Base-by-base conservation (phyloP, 768 basidiomycete genomes). In the Botryobasidium botryosum region DNA sequence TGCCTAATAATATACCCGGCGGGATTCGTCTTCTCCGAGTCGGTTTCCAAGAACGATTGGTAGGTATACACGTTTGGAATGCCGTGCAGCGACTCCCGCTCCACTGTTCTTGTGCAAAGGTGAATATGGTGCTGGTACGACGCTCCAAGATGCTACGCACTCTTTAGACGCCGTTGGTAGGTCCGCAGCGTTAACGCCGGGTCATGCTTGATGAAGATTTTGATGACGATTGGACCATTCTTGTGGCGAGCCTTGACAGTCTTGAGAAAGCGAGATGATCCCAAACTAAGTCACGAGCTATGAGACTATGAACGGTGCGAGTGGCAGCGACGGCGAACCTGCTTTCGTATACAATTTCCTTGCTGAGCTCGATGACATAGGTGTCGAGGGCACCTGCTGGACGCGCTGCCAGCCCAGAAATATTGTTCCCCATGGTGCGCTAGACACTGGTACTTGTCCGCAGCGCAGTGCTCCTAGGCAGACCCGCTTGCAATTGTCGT, bases 1-100 rank as follows among this genome's bases (percentile, higher is more conserved):
- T 97, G 92, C 18, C 92, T 70, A 44, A 97, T 75, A 25, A 96
- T 73, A 61, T 91, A 97, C 1, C 88, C 94, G 5, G 91, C 94
- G 57, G 83, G 85, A n/a, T n/a, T n/a, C n/a, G n/a, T n/a, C n/a
- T n/a, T n/a, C n/a, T n/a, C n/a, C n/a, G n/a, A n/a, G 53, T 96
- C 94, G 0, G 90, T 94, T 62, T 97, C 94, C 3, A 87, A 73
- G 46, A 91, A 86, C 0, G 75, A 68, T 51, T 91, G 86, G 57
- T 90, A 91, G 48, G 75, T 77, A 60, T 90, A 84, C 7, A 91
- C 71, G 60, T 96, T 94, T 2, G 81, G 70, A 29, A 94, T 76
- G 58, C 91, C 90, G 3, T 67, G 61, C 29, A 99, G 64, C 0
- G 79, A 70, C 49, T 96, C 90, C 49, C 84, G 70, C 57, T 96